phyloP scores from a whole-genome alignment of 352 stramenopile genomes.

The Phytophthora ramorum region DNA sequence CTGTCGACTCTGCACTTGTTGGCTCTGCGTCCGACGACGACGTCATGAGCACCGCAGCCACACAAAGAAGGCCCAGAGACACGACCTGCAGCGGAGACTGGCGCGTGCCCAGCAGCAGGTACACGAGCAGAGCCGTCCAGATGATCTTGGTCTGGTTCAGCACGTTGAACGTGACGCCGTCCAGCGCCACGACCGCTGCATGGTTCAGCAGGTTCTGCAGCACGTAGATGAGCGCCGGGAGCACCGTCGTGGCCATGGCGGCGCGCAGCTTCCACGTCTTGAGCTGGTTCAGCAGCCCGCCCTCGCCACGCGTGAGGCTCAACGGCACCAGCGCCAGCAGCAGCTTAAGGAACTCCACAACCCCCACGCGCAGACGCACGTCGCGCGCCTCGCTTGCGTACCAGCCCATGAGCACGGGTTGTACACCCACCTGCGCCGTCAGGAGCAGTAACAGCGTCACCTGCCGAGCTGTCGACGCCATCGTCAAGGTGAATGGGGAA shows the following conservation, averaged over 20 bases:
- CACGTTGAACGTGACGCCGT: slow-evolving; percentile 88
- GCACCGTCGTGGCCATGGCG: slow-evolving; percentile 68
- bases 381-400: slow-evolving; percentile 66
- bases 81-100: slow-evolving; percentile 77
- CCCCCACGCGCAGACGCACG: slow-evolving; percentile 72
- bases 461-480: slow-evolving; percentile 50
- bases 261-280: slow-evolving; percentile 68
- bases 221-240: slow-evolving; percentile 83
- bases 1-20: slow-evolving; percentile 18
- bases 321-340: slow-evolving; percentile 70
- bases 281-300: slow-evolving; percentile 49
- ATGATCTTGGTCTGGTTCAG: slow-evolving; percentile 92
- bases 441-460: slow-evolving; percentile 65
- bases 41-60: slow-evolving; percentile 80
- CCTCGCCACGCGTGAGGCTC: slow-evolving; percentile 47
- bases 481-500: slow-evolving; percentile 1
- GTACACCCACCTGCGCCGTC: slow-evolving; percentile 77
- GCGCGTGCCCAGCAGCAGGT: slow-evolving; percentile 74
- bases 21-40: slow-evolving; percentile 30
- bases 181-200: slow-evolving; percentile 73
- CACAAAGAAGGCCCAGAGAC: slow-evolving; percentile 73
- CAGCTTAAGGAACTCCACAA: slow-evolving; percentile 82
- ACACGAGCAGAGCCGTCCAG: slow-evolving; percentile 84
- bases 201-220: slow-evolving; percentile 88
- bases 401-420: slow-evolving; percentile 82